phyloP scores from a whole-genome alignment of 2,329 filamentous ascomycete genomes.

The Coniella vitis region DNA sequence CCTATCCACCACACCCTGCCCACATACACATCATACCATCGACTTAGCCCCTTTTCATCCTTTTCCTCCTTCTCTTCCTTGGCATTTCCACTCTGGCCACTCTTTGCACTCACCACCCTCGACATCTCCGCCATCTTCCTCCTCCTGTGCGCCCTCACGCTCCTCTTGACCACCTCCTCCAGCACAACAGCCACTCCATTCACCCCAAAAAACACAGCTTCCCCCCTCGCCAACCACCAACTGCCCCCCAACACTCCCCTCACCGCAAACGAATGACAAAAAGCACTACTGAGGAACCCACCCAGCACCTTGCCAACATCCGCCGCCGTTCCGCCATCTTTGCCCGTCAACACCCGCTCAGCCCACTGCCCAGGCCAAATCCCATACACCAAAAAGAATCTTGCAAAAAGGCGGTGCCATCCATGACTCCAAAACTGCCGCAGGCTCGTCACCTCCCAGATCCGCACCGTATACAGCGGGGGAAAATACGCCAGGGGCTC shows the following conservation, averaged over 20 bases:
- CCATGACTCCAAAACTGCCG: conserved; percentile 36
- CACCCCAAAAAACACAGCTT: conserved; percentile 26
- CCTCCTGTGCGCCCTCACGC: conserved; percentile 18
- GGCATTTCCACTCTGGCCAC: too few relatives aligned
- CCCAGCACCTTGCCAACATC: conserved; percentile 37
- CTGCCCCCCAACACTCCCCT: conserved; percentile 32
- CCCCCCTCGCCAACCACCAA: conserved; percentile 24
- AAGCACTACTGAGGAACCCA: conserved; percentile 32
- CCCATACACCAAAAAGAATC: conserved; percentile 37
- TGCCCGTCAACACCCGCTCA: conserved; percentile 31
- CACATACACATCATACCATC: conserved; percentile 27
- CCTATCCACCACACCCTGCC: conserved; percentile 34
- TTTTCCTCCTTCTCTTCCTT: too few relatives aligned
- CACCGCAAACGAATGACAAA: conserved; percentile 34
- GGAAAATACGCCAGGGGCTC: conserved; percentile 36
- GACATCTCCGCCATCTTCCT: too few relatives aligned
- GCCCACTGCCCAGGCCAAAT: conserved; percentile 38
- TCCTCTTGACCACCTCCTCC: conserved; percentile 21
- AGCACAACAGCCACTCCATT: conserved; percentile 27
- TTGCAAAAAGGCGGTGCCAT: conserved; percentile 37
- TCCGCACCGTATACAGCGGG: conserved; percentile 33
- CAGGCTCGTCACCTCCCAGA: conserved; percentile 33
- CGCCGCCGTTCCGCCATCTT: conserved; percentile 26
- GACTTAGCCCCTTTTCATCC: not conserved
- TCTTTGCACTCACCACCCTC: too few relatives aligned